These are phyloP conservation scores for Venturia carpophila DNA, from an alignment of 2,329 filamentous ascomycete genomes.

Conservation along the genomic window DNA sequence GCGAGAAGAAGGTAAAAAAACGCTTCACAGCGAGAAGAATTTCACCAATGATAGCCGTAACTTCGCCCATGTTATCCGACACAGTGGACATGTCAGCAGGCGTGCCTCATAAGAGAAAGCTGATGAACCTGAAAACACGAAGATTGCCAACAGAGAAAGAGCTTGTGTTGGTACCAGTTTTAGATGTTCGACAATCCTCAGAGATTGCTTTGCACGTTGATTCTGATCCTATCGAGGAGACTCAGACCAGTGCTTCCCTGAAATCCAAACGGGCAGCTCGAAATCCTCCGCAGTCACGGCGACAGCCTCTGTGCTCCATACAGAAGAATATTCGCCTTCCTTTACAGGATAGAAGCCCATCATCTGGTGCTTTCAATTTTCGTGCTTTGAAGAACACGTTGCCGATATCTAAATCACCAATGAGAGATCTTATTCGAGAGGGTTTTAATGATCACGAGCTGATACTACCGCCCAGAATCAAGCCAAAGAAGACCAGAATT, in stretches of 20 bases:
- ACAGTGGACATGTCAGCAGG: not conserved
- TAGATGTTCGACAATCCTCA: not conserved
- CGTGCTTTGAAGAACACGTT: not conserved
- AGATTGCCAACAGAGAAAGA: not conserved
- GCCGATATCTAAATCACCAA: not conserved
- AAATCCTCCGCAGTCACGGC: not conserved
- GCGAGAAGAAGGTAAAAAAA: not conserved
- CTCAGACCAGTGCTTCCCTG: not conserved
- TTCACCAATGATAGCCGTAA: not conserved
- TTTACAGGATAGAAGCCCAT: not conserved
- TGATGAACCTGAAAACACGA: not conserved
- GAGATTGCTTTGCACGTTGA: not conserved
- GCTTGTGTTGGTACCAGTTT: not conserved
- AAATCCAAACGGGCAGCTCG: not conserved
- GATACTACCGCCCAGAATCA: not conserved
- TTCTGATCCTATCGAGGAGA: constrained; percentile 12
- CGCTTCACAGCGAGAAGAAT: not conserved
- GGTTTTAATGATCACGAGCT: constrained; percentile 5
- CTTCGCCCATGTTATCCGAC: not conserved
- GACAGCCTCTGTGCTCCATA: not conserved
- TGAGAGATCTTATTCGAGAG: not conserved
- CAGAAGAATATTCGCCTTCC: not conserved
- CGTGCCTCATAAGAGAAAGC: not conserved
- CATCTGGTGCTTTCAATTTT: not conserved
- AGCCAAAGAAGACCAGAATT: not conserved